Conservation (phyloP, 805 yeast species). For the Schwanniomyces pseudopolymorphus region DNA sequence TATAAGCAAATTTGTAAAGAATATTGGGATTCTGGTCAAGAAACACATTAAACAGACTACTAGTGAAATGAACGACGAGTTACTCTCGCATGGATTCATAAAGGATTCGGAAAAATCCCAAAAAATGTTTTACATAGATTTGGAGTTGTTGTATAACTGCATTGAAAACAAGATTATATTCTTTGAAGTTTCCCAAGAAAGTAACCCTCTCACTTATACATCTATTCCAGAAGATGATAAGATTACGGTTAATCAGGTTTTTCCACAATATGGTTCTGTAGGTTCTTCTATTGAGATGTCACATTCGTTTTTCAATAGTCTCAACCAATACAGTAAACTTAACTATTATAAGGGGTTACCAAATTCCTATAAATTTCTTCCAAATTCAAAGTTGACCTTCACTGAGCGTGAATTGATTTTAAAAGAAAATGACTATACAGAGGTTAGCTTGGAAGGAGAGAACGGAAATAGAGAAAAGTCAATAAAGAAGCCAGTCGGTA, state of each 20-base stretch:
- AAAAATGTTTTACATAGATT: conserved; percentile 26
- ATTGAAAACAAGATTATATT: conserved; percentile 21
- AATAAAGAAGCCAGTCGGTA: conserved; percentile 27
- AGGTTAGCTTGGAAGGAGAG: conserved; percentile 11
- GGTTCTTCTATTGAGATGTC: conserved; percentile 26
- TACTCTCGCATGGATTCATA: conserved; percentile 19
- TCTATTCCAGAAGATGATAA: conserved; percentile 18
- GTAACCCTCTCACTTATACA: not conserved
- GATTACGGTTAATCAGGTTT: conserved; percentile 37
- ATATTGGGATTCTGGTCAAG: conserved; percentile 14
- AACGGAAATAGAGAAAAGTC: conserved; percentile 10
- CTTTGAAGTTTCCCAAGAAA: conserved; percentile 8
- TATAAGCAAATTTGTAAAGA: conserved; percentile 25
- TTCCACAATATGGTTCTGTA: conserved; percentile 39
- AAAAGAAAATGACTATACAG: conserved; percentile 29
- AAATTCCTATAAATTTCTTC: conserved; percentile 18
- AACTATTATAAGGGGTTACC: conserved; percentile 35
- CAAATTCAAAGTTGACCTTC: conserved; percentile 27
- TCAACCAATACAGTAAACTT: conserved; percentile 32
- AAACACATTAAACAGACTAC: conserved; percentile 17
- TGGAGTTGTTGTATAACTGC: conserved; percentile 18
- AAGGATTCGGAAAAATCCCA: conserved; percentile 13
- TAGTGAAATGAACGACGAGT: conserved; percentile 19
- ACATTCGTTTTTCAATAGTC: conserved; percentile 35
- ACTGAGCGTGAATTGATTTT: conserved; percentile 34